Evolutionary conservation across 2,329 filamentous ascomycete species (phyloP), one percentile per base, ranked within the genome.

Genomic region (Rhinocladiella similis): DNA sequence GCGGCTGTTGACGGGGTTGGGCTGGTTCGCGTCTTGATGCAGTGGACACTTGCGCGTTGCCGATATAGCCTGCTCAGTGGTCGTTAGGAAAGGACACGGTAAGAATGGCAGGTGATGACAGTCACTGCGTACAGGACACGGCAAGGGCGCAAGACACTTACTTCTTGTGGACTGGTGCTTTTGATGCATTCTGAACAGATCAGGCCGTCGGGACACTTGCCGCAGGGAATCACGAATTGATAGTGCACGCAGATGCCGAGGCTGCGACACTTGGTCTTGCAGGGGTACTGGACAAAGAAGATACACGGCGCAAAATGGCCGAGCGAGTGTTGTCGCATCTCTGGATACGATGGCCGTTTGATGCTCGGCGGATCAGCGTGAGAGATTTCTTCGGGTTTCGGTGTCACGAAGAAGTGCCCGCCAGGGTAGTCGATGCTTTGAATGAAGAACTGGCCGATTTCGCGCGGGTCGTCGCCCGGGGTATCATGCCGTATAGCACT

Each of bases 241-340:
- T 54, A 64, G 41, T 65, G 63, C 2, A 63, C 50, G 39, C 63
- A 64, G 48, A 62, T 65, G n/a, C 61, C 63, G 18, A 56, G 52
- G 22, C 49, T 63, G 33, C 62, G 60, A 39, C 63, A 64, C 13
- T 54, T 50, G 27, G 54, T 42, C 10, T 29, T 42, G 38, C 60
- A 64, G 12, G 54, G 39, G 19, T 54, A 65, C 33, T 61, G 59
- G 13, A 58, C 57, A 42, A 56, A 64, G 18, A 63, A 46, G 22
- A 61, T 58, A 48, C 56, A 57, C 2, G 61, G 61, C 16, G 27
- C 39, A 27, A 63, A 27, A 33, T 50, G 46, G 22, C 56, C 20
- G 29, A 64, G 22, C n/a, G 56, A 48, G 3, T 18, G 29, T 29
- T 47, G 39, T 18, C 59, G 46, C 20, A 13, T 54, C 19, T 58